Evolutionary conservation across 352 stramenopile species (phyloP).

Genomic region (Pythium inflatum): DNA sequence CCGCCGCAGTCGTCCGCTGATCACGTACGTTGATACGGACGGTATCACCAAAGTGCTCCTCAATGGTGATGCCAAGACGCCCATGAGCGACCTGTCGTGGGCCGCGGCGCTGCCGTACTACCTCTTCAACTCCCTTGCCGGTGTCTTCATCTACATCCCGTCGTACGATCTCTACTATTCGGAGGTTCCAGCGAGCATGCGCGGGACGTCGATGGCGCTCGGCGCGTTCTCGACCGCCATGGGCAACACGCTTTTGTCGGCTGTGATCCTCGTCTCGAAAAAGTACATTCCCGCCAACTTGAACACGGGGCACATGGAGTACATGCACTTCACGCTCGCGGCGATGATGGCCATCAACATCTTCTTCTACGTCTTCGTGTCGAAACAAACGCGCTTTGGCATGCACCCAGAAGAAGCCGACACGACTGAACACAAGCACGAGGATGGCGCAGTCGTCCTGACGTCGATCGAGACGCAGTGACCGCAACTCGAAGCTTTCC

Average conservation of each 20-base stretch:
- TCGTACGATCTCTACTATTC: slow-evolving; percentile 39
- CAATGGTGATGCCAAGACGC: slow-evolving; percentile 16
- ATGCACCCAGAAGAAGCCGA: slow-evolving; percentile 35
- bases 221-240: slow-evolving; percentile 53
- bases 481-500: too few species aligned
- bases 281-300: slow-evolving; percentile 47
- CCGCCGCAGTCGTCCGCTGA: slow-evolving; percentile 27
- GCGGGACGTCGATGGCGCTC: slow-evolving; percentile 37
- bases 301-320: slow-evolving; percentile 69
- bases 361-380: slow-evolving; percentile 49
- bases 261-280: slow-evolving; percentile 54
- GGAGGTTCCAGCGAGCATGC: slow-evolving; percentile 32
- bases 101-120: slow-evolving; percentile 35
- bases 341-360: slow-evolving; percentile 58
- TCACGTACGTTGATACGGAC: slow-evolving; percentile 7
- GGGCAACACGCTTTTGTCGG: slow-evolving; percentile 50
- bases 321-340: slow-evolving; percentile 70
- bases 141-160: slow-evolving; percentile 38
- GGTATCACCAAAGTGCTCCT: slow-evolving; percentile 6
- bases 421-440: neutral
- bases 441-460: neutral
- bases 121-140: slow-evolving; percentile 29
- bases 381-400: slow-evolving; percentile 65
- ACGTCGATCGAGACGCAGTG: too few species aligned
- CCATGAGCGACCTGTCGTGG: slow-evolving; percentile 38